Conservation (phyloP, 192 early-diverging fungal species). For the Coemansia aciculifera region DNA sequence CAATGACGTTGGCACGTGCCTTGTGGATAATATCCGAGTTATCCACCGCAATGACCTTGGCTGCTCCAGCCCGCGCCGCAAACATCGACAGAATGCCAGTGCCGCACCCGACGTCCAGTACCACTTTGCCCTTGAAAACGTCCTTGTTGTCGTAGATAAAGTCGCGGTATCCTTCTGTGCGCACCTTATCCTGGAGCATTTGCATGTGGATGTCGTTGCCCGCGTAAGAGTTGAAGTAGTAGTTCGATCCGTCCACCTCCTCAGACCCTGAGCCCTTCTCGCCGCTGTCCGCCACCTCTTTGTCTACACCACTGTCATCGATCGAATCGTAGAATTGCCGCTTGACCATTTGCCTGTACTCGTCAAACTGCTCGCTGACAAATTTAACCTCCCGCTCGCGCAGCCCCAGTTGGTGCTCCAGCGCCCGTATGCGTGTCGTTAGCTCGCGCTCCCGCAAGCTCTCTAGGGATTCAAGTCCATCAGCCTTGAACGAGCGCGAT, state of each 20-base stretch:
- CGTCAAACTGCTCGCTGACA: slow-evolving; percentile 62
- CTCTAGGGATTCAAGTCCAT: slow-evolving; percentile 20
- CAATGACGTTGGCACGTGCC: slow-evolving; percentile 70
- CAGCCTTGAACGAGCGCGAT: slow-evolving; percentile 8
- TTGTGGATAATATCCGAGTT: slow-evolving; percentile 59
- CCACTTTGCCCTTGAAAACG: slow-evolving; percentile 79
- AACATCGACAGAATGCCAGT: slow-evolving; percentile 96
- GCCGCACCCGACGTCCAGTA: slow-evolving; percentile 95
- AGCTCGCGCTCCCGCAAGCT: slow-evolving; percentile 62
- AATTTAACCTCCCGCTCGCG: slow-evolving; percentile 57
- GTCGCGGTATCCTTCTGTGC: slow-evolving; percentile 91
- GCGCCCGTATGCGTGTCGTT: slow-evolving; percentile 53
- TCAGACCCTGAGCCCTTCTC: not conserved
- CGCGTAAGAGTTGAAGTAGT: slow-evolving; percentile 56
- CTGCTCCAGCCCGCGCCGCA: slow-evolving; percentile 93
- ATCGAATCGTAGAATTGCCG: slow-evolving; percentile 65
- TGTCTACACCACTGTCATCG: slow-evolving; percentile 18
- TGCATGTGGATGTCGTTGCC: slow-evolving; percentile 74
- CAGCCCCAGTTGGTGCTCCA: slow-evolving; percentile 58
- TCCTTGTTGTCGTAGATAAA: slow-evolving; percentile 88
- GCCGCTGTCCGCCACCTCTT: slow-evolving; percentile 10
- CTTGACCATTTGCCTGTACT: slow-evolving; percentile 70
- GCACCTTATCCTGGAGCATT: slow-evolving; percentile 94
- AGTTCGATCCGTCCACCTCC: slow-evolving; percentile 45
- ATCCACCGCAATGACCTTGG: slow-evolving; percentile 83